A percentile compares a stretch with the other conserved stretches of the same genome.
Conservation (phyloP, 805 yeast species). For the Starmerella riodocensis region DNA sequence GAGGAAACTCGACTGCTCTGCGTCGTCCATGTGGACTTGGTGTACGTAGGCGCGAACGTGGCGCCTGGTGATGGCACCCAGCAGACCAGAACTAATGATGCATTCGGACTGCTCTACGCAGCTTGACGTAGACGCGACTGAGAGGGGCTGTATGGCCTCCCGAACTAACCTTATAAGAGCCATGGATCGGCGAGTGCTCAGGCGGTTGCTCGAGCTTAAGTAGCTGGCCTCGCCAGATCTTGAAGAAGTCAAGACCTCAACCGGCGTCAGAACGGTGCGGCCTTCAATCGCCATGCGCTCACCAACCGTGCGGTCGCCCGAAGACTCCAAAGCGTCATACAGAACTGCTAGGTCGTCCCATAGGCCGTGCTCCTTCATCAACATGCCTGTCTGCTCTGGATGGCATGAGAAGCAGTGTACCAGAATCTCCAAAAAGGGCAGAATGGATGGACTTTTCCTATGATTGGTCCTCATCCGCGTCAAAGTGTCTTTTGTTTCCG, state of each 20-base stretch:
- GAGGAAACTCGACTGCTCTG: constrained; percentile 62
- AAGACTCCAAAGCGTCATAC: not conserved
- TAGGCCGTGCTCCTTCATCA: no score
- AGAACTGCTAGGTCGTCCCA: not conserved
- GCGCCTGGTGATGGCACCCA: constrained; percentile 38
- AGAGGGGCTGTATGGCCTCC: constrained; percentile 3
- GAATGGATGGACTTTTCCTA: not conserved
- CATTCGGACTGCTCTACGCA: constrained; percentile 22
- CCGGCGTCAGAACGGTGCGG: no score
- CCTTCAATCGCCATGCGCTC: not conserved
- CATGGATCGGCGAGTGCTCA: constrained; percentile 1
- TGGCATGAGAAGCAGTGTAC: no score
- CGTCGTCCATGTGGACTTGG: constrained; percentile 40
- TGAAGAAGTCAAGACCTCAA: no score
- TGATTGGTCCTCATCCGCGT: not conserved
- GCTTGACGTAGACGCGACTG: not conserved
- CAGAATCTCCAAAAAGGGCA: not conserved
- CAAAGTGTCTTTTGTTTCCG: no score
- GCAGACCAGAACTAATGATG: constrained; percentile 42
- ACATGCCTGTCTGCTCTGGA: not conserved
- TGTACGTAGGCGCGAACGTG: constrained; percentile 28
- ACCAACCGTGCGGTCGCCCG: not conserved
- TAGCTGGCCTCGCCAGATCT: no score
- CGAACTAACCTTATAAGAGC: constrained; percentile 5
- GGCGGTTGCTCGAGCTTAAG: not conserved